A percentile compares a stretch with the other conserved stretches of the same genome.
These are phyloP conservation scores for Begonia fuchsioides DNA, from an alignment of 306 rosid species.

Conservation along the genomic window DNA sequence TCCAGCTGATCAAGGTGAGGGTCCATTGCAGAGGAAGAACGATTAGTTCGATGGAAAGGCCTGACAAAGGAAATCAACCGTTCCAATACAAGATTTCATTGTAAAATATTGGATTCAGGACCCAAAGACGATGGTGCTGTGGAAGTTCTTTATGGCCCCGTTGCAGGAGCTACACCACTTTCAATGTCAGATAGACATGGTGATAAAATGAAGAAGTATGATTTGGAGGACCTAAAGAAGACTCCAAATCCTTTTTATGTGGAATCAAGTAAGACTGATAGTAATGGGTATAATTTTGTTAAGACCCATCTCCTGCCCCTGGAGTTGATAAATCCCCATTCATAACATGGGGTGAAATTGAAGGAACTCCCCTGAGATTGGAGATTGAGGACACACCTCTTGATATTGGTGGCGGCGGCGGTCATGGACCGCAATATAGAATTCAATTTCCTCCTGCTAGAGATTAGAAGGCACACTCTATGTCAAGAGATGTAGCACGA, in stretches of 20 bases:
- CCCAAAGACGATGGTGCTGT: conserved; percentile 59
- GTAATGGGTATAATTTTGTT: conserved; percentile 75
- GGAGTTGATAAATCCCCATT: conserved; percentile 86
- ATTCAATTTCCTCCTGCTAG: conserved; percentile 59
- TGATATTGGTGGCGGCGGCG: conserved; percentile 70
- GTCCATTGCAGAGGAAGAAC: conserved; percentile 65
- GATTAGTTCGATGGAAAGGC: conserved; percentile 47
- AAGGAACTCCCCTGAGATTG: conserved; percentile 87
- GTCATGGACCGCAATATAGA: conserved; percentile 81
- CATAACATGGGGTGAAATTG: conserved; percentile 95
- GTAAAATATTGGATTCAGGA: conserved; percentile 60
- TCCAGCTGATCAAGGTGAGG: conserved; percentile 86
- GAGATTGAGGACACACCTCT: conserved; percentile 72
- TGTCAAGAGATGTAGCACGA: conserved; percentile 79
- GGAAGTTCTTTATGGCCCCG: conserved; percentile 68
- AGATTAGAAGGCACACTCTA: conserved; percentile 85
- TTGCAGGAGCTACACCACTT: conserved; percentile 63
- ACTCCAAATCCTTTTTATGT: conserved; percentile 76
- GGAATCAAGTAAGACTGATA: conserved; percentile 66
- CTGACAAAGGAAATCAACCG: conserved; percentile 67
- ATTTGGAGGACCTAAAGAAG: conserved; percentile 87
- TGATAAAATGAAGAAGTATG: conserved; percentile 77
- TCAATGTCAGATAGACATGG: conserved; percentile 48
- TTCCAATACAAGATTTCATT: conserved; percentile 58
- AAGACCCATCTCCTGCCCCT: conserved; percentile 93